Percentiles rank a stretch among this genome's conserved stretches.
Conservation (phyloP, 331 rosid species). For the Erythrophleum ivorense region DNA sequence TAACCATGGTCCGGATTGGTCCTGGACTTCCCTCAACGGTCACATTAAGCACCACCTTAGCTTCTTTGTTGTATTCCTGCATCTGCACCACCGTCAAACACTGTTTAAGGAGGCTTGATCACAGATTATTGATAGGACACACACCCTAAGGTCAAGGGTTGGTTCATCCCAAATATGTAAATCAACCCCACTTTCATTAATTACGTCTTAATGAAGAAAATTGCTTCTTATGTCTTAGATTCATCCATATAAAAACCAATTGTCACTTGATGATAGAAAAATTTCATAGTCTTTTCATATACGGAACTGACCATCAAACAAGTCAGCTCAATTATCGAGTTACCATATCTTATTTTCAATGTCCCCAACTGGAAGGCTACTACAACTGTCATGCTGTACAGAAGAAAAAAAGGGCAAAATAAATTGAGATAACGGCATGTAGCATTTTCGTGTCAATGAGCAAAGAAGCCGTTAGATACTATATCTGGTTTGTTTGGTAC, state of each 20-base stretch:
- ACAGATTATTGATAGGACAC: not conserved
- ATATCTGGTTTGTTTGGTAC: not conserved
- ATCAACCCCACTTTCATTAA: not conserved
- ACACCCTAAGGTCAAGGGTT: not conserved
- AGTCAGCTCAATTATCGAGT: not conserved
- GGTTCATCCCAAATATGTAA: not conserved
- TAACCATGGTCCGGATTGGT: constrained; percentile 79
- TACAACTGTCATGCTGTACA: not conserved
- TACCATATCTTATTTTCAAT: not conserved
- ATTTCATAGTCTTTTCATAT: not conserved
- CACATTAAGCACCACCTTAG: constrained; percentile 89
- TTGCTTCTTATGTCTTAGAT: not conserved
- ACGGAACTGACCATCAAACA: not conserved
- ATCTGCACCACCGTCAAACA: constrained; percentile 1
- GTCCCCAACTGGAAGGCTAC: constrained; percentile 11
- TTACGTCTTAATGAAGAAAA: not conserved
- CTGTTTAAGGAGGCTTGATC: not conserved
- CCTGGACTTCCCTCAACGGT: constrained; percentile 94
- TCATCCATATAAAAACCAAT: not conserved
- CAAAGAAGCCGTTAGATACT: not conserved
- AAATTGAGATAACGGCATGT: not conserved
- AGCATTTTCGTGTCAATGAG: not conserved
- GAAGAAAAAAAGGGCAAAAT: not conserved
- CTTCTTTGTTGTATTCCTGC: constrained; percentile 66
- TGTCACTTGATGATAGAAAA: not conserved